Evolutionary conservation across 129 eudicot genomes (phyloP).

Genomic region (sunflower (Helianthus annuus)): DNA sequence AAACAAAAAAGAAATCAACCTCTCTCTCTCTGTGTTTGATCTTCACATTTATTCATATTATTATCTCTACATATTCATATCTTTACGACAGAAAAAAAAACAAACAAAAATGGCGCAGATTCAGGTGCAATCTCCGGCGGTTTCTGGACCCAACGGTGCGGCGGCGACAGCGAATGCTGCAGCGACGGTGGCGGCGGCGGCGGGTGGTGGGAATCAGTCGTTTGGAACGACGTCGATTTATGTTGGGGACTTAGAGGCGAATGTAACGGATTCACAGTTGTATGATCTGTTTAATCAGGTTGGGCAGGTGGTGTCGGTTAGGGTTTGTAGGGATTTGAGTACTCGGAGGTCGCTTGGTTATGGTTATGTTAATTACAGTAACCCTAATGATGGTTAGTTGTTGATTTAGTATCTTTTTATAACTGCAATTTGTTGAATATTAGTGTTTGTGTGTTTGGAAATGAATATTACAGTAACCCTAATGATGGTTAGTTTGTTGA

Average conservation of each 20-base stretch:
- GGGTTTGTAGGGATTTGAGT: constrained; percentile 76
- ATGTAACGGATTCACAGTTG: constrained; percentile 70
- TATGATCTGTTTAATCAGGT: constrained; percentile 74
- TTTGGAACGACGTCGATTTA: constrained; percentile 65
- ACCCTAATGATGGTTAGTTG: constrained; percentile 58
- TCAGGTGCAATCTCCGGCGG: constrained; percentile 53
- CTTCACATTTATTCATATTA: too few species aligned
- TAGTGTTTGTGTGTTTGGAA: neutral
- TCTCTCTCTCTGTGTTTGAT: too few species aligned
- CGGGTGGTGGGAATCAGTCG: constrained; percentile 31
- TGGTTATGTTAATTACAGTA: constrained; percentile 76
- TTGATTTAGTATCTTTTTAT: too few species aligned
- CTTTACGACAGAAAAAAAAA: neutral
- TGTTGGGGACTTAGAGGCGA: constrained; percentile 67
- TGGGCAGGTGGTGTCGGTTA: constrained; percentile 82
- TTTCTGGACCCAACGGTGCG: constrained; percentile 42
- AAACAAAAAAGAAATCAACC: too few species aligned
- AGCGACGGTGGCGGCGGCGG: constrained; percentile 31
- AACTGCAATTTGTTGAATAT: too few species aligned
- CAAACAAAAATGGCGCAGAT: constrained; percentile 64
- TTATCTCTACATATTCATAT: too few species aligned
- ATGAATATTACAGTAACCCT: neutral
- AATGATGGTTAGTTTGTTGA: neutral
- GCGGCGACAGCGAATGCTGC: constrained; percentile 17
- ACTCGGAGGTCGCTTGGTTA: constrained; percentile 73